Evolutionary conservation across 2,329 filamentous ascomycete species (phyloP).

Genomic region (Pestalotiopsis sp.): DNA sequence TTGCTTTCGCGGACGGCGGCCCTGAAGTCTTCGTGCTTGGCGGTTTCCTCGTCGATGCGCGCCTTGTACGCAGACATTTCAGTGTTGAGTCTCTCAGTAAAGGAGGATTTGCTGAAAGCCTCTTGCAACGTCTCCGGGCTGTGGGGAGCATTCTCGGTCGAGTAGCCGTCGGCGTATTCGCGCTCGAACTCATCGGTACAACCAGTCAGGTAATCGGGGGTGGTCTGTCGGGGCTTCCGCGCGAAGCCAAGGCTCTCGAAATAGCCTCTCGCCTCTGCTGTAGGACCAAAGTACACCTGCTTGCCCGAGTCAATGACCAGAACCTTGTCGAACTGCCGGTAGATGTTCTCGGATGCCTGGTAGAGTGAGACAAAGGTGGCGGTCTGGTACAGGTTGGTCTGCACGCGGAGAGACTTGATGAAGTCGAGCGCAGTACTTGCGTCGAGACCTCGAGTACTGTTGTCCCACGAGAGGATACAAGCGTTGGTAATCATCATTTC

Average conservation of each 20-base stretch:
- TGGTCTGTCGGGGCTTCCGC: constrained; percentile 75
- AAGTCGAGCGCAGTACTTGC: constrained; percentile 70
- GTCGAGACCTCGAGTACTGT: constrained; percentile 70
- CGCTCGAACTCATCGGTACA: constrained; percentile 85
- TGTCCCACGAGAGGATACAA: constrained; percentile 75
- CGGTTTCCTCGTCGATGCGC: constrained; percentile 64
- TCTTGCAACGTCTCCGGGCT: constrained; percentile 66
- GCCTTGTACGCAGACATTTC: constrained; percentile 73
- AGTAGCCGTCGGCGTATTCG: constrained; percentile 70
- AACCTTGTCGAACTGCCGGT: constrained; percentile 80
- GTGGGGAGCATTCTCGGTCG: constrained; percentile 67
- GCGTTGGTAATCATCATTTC: constrained; percentile 80
- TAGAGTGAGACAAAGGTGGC: constrained; percentile 87
- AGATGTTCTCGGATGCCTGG: constrained; percentile 82
- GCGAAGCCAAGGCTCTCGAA: constrained; percentile 78
- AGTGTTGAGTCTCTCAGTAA: constrained; percentile 54
- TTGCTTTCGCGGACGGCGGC: constrained; percentile 77
- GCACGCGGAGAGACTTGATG: constrained; percentile 70
- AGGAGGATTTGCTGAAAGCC: constrained; percentile 69
- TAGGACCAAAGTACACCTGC: constrained; percentile 76
- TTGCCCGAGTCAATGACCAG: constrained; percentile 76
- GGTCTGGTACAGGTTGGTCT: constrained; percentile 82
- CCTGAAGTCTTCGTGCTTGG: constrained; percentile 75
- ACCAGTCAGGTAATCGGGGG: constrained; percentile 78
- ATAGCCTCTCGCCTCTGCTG: constrained; percentile 67